phyloP scores from a whole-genome alignment of 805 yeast species.

The Myxozyma udenii region DNA sequence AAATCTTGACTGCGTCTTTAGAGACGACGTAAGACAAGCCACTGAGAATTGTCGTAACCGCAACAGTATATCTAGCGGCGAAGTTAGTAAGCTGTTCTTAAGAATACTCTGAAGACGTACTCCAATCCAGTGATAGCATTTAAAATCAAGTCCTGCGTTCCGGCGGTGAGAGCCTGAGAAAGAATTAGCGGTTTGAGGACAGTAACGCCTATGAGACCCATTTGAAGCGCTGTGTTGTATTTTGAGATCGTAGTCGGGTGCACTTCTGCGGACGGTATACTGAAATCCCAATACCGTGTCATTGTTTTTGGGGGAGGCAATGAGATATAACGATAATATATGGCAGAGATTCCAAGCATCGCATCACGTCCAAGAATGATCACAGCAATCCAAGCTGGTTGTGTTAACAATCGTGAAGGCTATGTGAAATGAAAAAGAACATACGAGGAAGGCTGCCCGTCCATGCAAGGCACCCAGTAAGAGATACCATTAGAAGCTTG shows the following conservation, averaged over 20 bases:
- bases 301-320: conserved; percentile 75
- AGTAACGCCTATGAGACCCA: conserved; percentile 74
- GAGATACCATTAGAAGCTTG: conserved; percentile 79
- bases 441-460: conserved; percentile 61
- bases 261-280: conserved; percentile 78
- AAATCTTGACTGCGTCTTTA: conserved; percentile 61
- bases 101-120: conserved; percentile 12
- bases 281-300: conserved; percentile 70
- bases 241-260: conserved; percentile 67
- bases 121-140: conserved; percentile 28
- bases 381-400: conserved; percentile 50
- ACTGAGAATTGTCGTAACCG: conserved; percentile 68
- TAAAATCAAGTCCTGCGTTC: conserved; percentile 32
- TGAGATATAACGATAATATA: conserved; percentile 67
- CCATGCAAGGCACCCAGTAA: conserved; percentile 73
- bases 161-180: conserved; percentile 38
- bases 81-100: no score
- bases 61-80: conserved; percentile 54
- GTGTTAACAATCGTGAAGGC: neutral
- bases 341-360: conserved; percentile 65
- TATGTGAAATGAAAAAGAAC: conserved; percentile 2
- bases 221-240: conserved; percentile 85
- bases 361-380: conserved; percentile 83
- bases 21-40: conserved; percentile 75
- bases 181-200: conserved; percentile 54